Evolutionary conservation across 306 rosid species (phyloP).

Genomic region (Oemleria cerasiformis): DNA sequence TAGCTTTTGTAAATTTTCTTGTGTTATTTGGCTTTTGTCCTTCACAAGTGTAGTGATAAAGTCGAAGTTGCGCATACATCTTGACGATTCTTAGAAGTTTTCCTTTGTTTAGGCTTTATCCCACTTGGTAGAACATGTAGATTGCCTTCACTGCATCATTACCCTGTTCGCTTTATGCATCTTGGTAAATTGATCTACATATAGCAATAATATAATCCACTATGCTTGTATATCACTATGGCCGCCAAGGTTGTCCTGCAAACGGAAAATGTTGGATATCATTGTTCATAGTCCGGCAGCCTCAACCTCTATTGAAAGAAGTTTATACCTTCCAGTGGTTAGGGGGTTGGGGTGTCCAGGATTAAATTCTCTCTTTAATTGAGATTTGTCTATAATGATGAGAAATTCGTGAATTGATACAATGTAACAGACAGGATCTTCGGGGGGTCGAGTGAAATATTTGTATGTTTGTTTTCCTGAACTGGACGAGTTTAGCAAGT

Average conservation of each 20-base stretch:
- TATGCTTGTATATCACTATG: background rate
- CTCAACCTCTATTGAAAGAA: background rate
- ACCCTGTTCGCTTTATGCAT: background rate
- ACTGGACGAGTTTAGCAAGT: background rate
- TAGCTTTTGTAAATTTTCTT: background rate
- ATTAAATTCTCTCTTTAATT: too few relatives aligned
- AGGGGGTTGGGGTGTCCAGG: background rate
- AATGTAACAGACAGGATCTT: background rate
- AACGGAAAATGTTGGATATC: background rate
- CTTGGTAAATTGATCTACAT: background rate
- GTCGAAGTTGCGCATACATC: background rate
- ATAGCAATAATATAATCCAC: background rate
- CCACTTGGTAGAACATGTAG: background rate
- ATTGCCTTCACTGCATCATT: background rate
- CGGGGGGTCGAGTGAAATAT: background rate
- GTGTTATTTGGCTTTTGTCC: background rate
- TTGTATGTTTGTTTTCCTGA: background rate
- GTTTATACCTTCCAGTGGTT: background rate
- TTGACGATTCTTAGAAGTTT: background rate
- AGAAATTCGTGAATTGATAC: background rate
- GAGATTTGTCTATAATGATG: too few relatives aligned
- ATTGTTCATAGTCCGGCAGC: background rate
- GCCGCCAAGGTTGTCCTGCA: background rate
- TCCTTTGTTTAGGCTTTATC: background rate
- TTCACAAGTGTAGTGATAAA: too few relatives aligned